Percentiles rank a stretch among this genome's conserved stretches.
Evolutionary conservation across 2,329 filamentous ascomycete genomes (phyloP).

Genomic region (Pseudogymnoascus verrucosus): DNA sequence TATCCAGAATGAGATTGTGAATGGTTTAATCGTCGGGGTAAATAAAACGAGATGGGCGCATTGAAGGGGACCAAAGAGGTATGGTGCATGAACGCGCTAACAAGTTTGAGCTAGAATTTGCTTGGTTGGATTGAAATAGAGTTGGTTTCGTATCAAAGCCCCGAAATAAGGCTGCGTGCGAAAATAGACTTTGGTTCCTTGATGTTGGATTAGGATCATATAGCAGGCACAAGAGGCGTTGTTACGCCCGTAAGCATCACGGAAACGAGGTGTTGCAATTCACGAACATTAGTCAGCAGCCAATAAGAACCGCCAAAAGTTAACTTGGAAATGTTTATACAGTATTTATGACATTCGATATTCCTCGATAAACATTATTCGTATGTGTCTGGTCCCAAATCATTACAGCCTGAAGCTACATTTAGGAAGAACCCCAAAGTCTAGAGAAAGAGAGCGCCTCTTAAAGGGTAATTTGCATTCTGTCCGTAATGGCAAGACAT

Average conservation of each 20-base stretch:
- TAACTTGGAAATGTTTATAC: not conserved
- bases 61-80: not conserved
- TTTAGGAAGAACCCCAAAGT: not conserved
- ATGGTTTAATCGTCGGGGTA: not conserved
- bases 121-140: not conserved
- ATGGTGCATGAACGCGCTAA: not conserved
- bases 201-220: not conserved
- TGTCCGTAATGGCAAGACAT: not conserved
- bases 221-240: not conserved
- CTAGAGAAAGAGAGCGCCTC: not conserved
- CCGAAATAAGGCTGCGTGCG: not conserved
- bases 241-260: conserved; percentile 3
- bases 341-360: not conserved
- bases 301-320: not conserved
- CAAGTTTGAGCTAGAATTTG: not conserved
- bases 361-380: not conserved
- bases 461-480: not conserved
- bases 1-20: not conserved
- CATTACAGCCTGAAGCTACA: not conserved
- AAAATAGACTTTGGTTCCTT: conserved; percentile 2
- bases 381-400: not conserved
- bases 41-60: not conserved
- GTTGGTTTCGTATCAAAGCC: not conserved
- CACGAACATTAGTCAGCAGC: not conserved
- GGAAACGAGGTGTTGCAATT: not conserved